Conservation (phyloP, 2,329 filamentous ascomycete species). For the Penicillium sp. region DNA sequence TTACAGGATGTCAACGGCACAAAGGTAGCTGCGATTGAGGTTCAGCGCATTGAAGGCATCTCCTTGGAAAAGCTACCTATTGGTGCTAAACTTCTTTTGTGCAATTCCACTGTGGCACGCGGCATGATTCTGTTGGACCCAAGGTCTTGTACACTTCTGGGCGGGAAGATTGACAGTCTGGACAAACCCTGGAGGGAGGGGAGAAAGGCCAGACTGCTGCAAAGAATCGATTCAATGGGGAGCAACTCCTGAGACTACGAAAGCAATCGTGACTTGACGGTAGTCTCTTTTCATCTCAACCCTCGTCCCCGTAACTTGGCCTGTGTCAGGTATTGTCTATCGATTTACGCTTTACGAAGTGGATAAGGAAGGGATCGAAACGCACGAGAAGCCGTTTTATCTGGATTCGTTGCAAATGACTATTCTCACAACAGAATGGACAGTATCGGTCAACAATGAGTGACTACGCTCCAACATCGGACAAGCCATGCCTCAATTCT, state of each 20-base stretch:
- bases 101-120: conserved; percentile 58
- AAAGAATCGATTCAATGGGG: conserved; percentile 45
- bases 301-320: too few species aligned
- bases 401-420: neutral
- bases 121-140: conserved; percentile 76
- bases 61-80: conserved; percentile 58
- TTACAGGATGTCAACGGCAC: conserved; percentile 72
- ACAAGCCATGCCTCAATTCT: conserved; percentile 31
- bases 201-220: conserved; percentile 63
- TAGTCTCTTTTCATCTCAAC: too few species aligned
- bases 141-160: conserved; percentile 62
- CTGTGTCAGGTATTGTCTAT: too few species aligned
- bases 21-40: conserved; percentile 66
- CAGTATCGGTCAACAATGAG: neutral
- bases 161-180: conserved; percentile 77
- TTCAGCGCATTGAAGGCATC: conserved; percentile 60
- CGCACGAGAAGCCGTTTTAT: neutral
- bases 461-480: conserved; percentile 11
- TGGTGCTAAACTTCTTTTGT: conserved; percentile 74
- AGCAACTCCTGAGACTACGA: neutral
- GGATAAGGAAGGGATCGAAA: too few species aligned
- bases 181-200: conserved; percentile 71
- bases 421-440: too few species aligned
- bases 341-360: too few species aligned
- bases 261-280: too few species aligned